These are phyloP conservation scores for Cucurbita argyrosperma DNA, from an alignment of 306 rosid genomes.

Conservation along the genomic window DNA sequence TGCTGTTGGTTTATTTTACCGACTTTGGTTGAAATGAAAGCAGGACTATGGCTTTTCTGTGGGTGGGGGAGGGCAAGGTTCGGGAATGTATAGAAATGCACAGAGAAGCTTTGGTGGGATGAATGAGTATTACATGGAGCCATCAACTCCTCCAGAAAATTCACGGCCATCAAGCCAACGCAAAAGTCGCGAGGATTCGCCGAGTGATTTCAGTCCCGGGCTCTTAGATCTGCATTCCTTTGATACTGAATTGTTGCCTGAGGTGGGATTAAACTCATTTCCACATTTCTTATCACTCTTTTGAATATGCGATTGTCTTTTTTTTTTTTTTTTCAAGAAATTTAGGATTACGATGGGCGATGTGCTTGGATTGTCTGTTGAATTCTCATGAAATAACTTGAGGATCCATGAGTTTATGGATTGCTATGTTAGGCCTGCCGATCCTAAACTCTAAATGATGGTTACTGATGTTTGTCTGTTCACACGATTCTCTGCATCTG, in stretches of 20 bases:
- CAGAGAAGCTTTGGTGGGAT: constrained; percentile 51
- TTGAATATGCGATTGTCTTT: neutral
- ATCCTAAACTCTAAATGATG: neutral
- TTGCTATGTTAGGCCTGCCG: neutral
- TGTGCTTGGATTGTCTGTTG: neutral
- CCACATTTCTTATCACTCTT: neutral
- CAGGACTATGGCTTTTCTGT: constrained; percentile 64
- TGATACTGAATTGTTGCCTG: constrained; percentile 87
- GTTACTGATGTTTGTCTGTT: neutral
- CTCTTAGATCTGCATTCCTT: constrained; percentile 89
- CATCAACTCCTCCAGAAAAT: constrained; percentile 62
- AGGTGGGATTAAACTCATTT: constrained; percentile 28
- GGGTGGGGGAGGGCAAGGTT: constrained; percentile 55
- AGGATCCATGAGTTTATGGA: neutral
- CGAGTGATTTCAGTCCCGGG: constrained; percentile 86
- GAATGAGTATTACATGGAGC: constrained; percentile 63
- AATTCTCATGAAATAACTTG: neutral
- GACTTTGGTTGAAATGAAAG: constrained; percentile 22
- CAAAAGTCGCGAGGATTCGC: constrained; percentile 53
- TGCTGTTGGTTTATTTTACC: constrained; percentile 3
- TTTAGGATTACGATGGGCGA: neutral
- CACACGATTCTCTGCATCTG: neutral
- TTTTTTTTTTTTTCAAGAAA: neutral
- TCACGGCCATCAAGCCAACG: constrained; percentile 27
- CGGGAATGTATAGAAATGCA: constrained; percentile 56